Evolutionary conservation across 768 basidiomycete species (phyloP).

Genomic region (Lactarius indigo): DNA sequence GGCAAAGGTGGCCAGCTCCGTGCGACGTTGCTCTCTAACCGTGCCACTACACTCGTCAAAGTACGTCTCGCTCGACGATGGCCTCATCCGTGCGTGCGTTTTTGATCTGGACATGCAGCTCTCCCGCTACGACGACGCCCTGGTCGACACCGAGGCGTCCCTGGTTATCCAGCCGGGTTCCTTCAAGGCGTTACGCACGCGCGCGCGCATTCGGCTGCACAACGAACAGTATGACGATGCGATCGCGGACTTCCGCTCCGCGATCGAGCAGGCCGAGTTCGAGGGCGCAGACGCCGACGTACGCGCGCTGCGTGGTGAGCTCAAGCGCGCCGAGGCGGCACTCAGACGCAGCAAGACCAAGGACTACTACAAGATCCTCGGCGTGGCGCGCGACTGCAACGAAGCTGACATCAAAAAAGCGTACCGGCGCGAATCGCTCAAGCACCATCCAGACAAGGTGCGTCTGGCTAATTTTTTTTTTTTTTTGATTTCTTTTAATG

Average conservation of each 20-base stretch:
- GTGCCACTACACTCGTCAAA: conserved; percentile 79
- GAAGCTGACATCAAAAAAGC: conserved; percentile 86
- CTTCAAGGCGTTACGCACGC: conserved; percentile 85
- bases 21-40: conserved; percentile 76
- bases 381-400: conserved; percentile 53
- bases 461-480: conserved; percentile 12
- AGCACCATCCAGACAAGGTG: conserved; percentile 84
- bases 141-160: conserved; percentile 67
- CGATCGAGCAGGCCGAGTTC: conserved; percentile 65
- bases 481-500: not conserved
- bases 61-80: conserved; percentile 33
- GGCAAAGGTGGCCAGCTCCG: conserved; percentile 78
- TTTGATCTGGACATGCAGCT: conserved; percentile 40
- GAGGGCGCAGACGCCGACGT: conserved; percentile 66
- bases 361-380: conserved; percentile 83
- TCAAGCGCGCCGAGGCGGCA: conserved; percentile 77
- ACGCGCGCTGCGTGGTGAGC: conserved; percentile 56
- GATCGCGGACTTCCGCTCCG: conserved; percentile 73
- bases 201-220: conserved; percentile 73
- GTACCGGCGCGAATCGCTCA: conserved; percentile 82
- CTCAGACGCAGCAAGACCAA: conserved; percentile 87
- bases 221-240: conserved; percentile 71
- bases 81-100: conserved; percentile 11
- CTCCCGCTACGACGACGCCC: conserved; percentile 60
- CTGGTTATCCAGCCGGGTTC: conserved; percentile 58